A percentile compares a stretch with the other conserved stretches of the same genome.
Evolutionary conservation across 345 rosid genomes (phyloP).

Genomic region (Hibiscus syriacus): DNA sequence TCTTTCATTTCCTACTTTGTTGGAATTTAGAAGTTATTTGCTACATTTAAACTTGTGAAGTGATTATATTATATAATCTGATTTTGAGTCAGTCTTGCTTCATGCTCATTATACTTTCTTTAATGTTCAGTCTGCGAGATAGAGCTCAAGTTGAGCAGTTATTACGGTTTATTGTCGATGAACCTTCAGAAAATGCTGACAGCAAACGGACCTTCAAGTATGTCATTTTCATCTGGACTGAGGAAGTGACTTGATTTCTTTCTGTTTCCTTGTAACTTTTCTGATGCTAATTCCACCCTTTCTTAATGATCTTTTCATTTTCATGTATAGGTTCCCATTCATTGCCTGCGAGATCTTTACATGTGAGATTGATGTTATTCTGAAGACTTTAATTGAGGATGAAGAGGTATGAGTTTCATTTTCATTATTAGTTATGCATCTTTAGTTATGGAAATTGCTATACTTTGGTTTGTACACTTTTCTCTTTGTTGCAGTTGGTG

Average conservation of each 20-base stretch:
- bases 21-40: not conserved
- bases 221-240: conserved; percentile 12
- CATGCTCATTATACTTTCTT: conserved; percentile 17
- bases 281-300: not conserved
- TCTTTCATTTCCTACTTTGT: not conserved
- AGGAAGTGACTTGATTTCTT: conserved; percentile 2
- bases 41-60: not conserved
- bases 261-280: not conserved
- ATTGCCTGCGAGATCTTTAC: conserved; percentile 95
- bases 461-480: conserved; percentile 1
- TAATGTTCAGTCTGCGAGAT: conserved; percentile 62
- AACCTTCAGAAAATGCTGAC: conserved; percentile 78
- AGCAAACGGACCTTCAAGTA: conserved; percentile 85
- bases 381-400: conserved; percentile 89
- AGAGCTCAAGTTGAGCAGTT: conserved; percentile 91
- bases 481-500: conserved; percentile 47
- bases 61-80: not conserved
- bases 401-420: conserved; percentile 52
- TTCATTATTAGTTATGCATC: not conserved
- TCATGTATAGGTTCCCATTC: conserved; percentile 68
- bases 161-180: conserved; percentile 71
- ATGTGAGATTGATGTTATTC: conserved; percentile 94
- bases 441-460: not conserved
- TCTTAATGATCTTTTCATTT: conserved; percentile 13
- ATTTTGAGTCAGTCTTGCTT: conserved; percentile 2